A percentile compares a stretch with the other conserved stretches of the same genome.
Conservation (phyloP, 108 stramenopile genomes). For the Cyclotella sp. region DNA sequence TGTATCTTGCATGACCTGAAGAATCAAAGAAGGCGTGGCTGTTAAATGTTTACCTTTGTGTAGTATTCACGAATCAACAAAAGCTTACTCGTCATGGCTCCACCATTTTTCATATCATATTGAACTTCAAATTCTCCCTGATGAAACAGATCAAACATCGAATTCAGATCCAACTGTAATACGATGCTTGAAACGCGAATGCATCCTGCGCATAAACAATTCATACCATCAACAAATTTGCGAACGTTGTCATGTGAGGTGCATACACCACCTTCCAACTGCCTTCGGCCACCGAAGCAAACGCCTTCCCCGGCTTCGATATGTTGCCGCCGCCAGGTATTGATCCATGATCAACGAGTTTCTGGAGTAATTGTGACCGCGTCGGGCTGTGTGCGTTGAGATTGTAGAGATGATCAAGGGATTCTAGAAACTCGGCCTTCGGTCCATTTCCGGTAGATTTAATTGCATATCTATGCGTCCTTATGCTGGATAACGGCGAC, state of each 20-base stretch:
- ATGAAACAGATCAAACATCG: slow-evolving; percentile 6
- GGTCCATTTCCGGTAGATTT: not conserved
- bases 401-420: slow-evolving; percentile 41
- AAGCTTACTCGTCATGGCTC: slow-evolving; percentile 54
- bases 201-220: not conserved
- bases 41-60: not conserved
- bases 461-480: not conserved
- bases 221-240: not conserved
- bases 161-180: not conserved
- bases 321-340: slow-evolving; percentile 4
- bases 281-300: slow-evolving; percentile 60
- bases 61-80: not conserved
- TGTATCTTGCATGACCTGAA: slow-evolving; percentile 61
- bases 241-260: slow-evolving; percentile 75
- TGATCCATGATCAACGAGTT: slow-evolving; percentile 22
- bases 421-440: slow-evolving; percentile 40
- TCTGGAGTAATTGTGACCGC: slow-evolving; percentile 51
- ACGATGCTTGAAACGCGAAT: not conserved
- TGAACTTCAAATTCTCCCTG: slow-evolving; percentile 47
- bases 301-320: slow-evolving; percentile 62
- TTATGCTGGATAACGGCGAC: not conserved
- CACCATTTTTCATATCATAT: slow-evolving; percentile 60
- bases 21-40: not conserved
- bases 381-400: slow-evolving; percentile 49
- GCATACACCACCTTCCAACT: slow-evolving; percentile 71